Evolutionary conservation across 2,329 filamentous ascomycete genomes (phyloP), one percentile per base, ranked within the genome.

Genomic region (Fusarium brachygibbosum): DNA sequence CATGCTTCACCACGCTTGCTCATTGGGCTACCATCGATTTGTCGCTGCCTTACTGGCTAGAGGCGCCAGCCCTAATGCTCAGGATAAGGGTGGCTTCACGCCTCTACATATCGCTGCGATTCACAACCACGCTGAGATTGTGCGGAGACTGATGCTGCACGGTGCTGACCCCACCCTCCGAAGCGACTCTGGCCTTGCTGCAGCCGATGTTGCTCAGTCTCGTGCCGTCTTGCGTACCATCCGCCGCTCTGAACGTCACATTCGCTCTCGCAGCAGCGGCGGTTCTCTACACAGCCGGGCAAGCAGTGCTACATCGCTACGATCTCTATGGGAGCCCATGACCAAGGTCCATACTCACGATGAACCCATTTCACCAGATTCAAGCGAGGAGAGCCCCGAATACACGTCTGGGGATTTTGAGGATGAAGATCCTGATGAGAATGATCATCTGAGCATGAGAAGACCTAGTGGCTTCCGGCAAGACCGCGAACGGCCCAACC

Each of bases 91-190:
- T 50, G 93, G 93, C 23, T 95, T 93, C 78, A 93, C 92, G 6
- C 89, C 93, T 16, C 86, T 97, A 81, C 93, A 97, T 78, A 87
- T 95, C 76, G 93, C 93, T 21, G 90, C 91, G 28, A 86, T 97
- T 75, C 90, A 92, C 77, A 88, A 90, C 66, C 90, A 94, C 74
- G 82, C 88, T 13, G 90, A 93, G 75, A 93, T 96, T 70, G 90
- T 95, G 16, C 87, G 91, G 63, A 88, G 91, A 16, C 85, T 97
- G 60, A 89, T 94, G 70, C 83, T 91, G 25, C 87, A 88, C 40
- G 91, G 92, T 38, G 92, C 92, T 4, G 90, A 94, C 78, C 87
- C 91, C 32, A 89, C 86, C 44, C 83, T 92, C 63, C 86, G 89
- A 70, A 94, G 89, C 74, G 79, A 92, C 46, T 89, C 89, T 51